Percentiles rank a stretch among this genome's conserved stretches.
Evolutionary conservation across 2,329 filamentous ascomycete genomes (phyloP).

Genomic region (Pseudogymnoascus verrucosus): DNA sequence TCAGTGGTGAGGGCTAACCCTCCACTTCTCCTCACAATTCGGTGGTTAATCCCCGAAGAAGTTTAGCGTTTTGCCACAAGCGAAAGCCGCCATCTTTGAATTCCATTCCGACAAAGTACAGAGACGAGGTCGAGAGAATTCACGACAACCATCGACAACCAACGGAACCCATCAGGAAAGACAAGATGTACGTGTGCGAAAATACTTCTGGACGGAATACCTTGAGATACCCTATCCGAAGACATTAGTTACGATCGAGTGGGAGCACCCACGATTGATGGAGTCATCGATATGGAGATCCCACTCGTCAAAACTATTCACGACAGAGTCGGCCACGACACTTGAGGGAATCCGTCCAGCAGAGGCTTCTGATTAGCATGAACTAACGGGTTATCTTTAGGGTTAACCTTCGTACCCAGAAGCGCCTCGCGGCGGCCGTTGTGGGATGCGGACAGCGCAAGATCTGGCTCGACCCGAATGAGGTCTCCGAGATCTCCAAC

Average conservation of each 20-base stretch:
- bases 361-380: background rate
- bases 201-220: slow-evolving; percentile 3
- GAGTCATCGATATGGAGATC: slow-evolving; percentile 7
- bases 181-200: slow-evolving; percentile 12
- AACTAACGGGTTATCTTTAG: slow-evolving; percentile 39
- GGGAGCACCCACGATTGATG: slow-evolving; percentile 7
- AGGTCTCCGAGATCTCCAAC: slow-evolving; percentile 98
- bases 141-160: slow-evolving; percentile 12
- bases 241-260: background rate
- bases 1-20: slow-evolving; percentile 2
- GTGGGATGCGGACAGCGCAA: slow-evolving; percentile 99
- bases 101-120: slow-evolving; percentile 8
- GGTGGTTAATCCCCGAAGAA: slow-evolving; percentile 1
- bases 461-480: slow-evolving; percentile 99
- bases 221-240: background rate
- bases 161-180: slow-evolving; percentile 9
- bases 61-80: slow-evolving; percentile 1
- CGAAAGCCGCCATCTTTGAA: slow-evolving; percentile 8
- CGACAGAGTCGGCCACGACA: background rate
- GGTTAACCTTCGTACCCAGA: slow-evolving; percentile 99
- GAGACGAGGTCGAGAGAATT: slow-evolving; percentile 9
- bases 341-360: background rate
- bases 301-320: slow-evolving; percentile 4
- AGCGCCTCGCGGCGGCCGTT: slow-evolving; percentile 98
- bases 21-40: slow-evolving; percentile 1